These are phyloP conservation scores for Trifolium fragiferum DNA, from an alignment of 306 rosid genomes.

Conservation along the genomic window DNA sequence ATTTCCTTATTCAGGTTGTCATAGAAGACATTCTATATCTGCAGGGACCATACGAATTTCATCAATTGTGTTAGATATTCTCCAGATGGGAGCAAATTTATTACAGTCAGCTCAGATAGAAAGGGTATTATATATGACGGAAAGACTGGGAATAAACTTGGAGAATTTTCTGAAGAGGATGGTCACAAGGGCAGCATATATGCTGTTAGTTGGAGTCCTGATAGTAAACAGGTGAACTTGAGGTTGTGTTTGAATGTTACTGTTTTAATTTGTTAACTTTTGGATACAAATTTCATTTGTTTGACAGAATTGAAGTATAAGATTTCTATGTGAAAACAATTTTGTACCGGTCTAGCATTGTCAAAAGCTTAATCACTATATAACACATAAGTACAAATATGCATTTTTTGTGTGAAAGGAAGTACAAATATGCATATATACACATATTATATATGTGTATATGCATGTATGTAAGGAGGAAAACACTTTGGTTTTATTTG, in stretches of 20 bases:
- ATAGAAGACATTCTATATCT: slow-evolving; percentile 54
- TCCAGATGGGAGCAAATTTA: slow-evolving; percentile 93
- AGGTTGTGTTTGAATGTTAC: slow-evolving; percentile 25
- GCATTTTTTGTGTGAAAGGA: too few relatives aligned
- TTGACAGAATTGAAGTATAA: not conserved
- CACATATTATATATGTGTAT: not conserved
- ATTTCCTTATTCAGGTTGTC: slow-evolving; percentile 52
- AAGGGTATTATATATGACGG: slow-evolving; percentile 80
- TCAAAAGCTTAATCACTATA: slow-evolving; percentile 31
- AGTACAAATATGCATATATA: not conserved
- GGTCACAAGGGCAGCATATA: slow-evolving; percentile 96
- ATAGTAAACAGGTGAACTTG: slow-evolving; percentile 76
- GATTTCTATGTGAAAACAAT: not conserved
- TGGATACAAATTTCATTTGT: not conserved
- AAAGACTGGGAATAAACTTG: slow-evolving; percentile 81
- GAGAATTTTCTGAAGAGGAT: slow-evolving; percentile 78
- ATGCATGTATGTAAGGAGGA: not conserved
- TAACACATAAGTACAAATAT: not conserved
- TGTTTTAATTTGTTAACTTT: slow-evolving; percentile 32
- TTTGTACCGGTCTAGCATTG: slow-evolving; percentile 22
- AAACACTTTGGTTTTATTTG: not conserved
- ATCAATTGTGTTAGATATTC: slow-evolving; percentile 87
- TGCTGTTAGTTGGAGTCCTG: slow-evolving; percentile 95
- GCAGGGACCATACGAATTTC: slow-evolving; percentile 96
- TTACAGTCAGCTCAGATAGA: slow-evolving; percentile 92